Evolutionary conservation across 2,329 filamentous ascomycete genomes (phyloP), one percentile per base, ranked within the genome.

Genomic region (Colletotrichum gloeosporioides): DNA sequence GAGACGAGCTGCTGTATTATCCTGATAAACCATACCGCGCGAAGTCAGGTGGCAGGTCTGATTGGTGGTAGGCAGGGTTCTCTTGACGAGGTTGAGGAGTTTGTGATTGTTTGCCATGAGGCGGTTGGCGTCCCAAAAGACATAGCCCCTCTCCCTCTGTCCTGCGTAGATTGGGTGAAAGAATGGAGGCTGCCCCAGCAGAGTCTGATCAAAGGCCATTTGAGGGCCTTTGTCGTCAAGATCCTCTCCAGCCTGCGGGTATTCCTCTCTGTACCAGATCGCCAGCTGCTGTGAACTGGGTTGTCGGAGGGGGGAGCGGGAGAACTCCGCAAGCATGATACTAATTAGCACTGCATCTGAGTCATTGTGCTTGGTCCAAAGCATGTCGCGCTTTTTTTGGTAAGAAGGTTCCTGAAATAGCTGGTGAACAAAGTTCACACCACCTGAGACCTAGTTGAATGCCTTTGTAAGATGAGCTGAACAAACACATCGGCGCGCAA

Each of bases 241-340:
- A 2, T 61, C 57, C 8, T 32, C 27, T 1, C 27, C 6, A 0
- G 27, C 15, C 27, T 61, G 44, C 2, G 25, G 57, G 16, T 61
- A 61, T n/a, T 0, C 4, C 0, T 61, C 57, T 53, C 44, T 22
- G 25, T 61, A 15, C 0, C 2, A 32, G 1, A 18, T 0, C 12
- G 57, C 15, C 22, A 61, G 57, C 4, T n/a, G 57, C n/a, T 53
- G 44, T 7, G 44, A 53, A 0, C n/a, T 12, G n/a, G 44, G 44
- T 4, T 22, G 44, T 53, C 44, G n/a, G n/a, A 53, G n/a, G 15
- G 9, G 18, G 4, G 25, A 31, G 6, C 1, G 57, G 5, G 57
- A 61, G 57, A 53, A 31, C 1, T n/a, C 27, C 9, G 2, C 57
- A n/a, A 61, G 57, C 15, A 27, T 16, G 8, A 13, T 59, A 8